phyloP scores from a whole-genome alignment of 495 filamentous ascomycete genomes.

The Trichoderma reesei region DNA sequence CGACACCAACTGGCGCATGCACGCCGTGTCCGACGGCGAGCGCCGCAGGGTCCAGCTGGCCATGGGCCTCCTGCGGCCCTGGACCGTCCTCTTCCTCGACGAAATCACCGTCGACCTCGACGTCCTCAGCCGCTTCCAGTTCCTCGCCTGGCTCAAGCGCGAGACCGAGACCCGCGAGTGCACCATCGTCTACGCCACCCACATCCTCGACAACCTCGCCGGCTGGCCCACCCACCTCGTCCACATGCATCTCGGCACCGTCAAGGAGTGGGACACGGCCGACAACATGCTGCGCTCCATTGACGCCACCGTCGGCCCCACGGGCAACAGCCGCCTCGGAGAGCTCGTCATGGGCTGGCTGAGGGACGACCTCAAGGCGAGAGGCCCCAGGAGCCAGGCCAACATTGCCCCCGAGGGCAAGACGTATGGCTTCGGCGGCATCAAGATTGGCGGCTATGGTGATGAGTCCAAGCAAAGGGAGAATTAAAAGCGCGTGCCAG shows the following conservation, averaged over 20 bases:
- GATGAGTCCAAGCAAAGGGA: slow-evolving; percentile 45
- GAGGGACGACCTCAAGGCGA: slow-evolving; percentile 66
- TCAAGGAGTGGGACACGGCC: slow-evolving; percentile 73
- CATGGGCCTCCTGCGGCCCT: slow-evolving; percentile 92
- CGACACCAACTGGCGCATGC: slow-evolving; percentile 87
- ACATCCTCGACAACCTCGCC: slow-evolving; percentile 88
- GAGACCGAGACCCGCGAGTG: slow-evolving; percentile 77
- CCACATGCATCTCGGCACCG: slow-evolving; percentile 80
- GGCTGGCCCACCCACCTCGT: slow-evolving; percentile 92
- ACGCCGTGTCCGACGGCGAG: slow-evolving; percentile 88
- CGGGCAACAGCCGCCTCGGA: slow-evolving; percentile 65
- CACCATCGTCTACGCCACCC: slow-evolving; percentile 95
- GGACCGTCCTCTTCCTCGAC: slow-evolving; percentile 82
- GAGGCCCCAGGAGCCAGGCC: slow-evolving; percentile 62
- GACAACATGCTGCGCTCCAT: slow-evolving; percentile 34
- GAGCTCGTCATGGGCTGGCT: slow-evolving; percentile 84
- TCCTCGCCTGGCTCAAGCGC: slow-evolving; percentile 73
- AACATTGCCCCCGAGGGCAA: slow-evolving; percentile 52
- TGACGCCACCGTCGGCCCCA: slow-evolving; percentile 34
- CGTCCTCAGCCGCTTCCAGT: slow-evolving; percentile 69
- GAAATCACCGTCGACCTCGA: slow-evolving; percentile 98
- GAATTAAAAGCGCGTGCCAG: background rate
- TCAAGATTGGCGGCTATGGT: slow-evolving; percentile 66
- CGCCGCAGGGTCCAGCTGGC: slow-evolving; percentile 84
- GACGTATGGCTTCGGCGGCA: slow-evolving; percentile 57